A percentile compares a stretch with the other conserved stretches of the same genome.
Conservation (phyloP, 2,329 filamentous ascomycete genomes). For the Aspergillus pseudoviridinutans region DNA sequence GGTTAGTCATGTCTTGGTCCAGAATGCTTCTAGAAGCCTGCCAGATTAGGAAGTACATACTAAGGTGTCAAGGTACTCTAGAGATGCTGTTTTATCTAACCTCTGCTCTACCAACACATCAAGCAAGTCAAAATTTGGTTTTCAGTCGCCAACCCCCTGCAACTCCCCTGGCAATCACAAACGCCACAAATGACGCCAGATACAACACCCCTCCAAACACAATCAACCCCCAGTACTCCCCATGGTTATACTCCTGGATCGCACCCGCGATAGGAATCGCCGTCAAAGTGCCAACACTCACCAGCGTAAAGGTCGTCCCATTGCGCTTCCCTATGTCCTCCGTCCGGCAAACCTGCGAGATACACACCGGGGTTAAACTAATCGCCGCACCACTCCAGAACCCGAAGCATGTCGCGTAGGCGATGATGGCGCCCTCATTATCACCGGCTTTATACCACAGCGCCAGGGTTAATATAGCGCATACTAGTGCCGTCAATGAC, state of each 20-base stretch:
- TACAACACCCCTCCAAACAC: constrained; percentile 23
- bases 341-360: constrained; percentile 26
- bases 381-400: constrained; percentile 26
- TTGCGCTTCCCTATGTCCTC: constrained; percentile 25
- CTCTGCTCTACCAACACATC: too few relatives aligned
- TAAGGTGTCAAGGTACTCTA: too few relatives aligned
- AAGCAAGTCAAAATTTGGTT: constrained; percentile 9
- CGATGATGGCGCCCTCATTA: constrained; percentile 18
- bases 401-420: constrained; percentile 17
- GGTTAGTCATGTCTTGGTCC: background rate
- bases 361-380: constrained; percentile 28
- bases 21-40: background rate
- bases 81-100: too few relatives aligned
- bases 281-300: constrained; percentile 18
- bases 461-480: constrained; percentile 15
- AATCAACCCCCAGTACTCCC: constrained; percentile 15
- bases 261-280: constrained; percentile 25
- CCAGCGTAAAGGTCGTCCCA: constrained; percentile 23
- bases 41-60: background rate
- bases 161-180: constrained; percentile 21
- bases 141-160: constrained; percentile 17
- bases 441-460: constrained; percentile 20
- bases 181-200: constrained; percentile 19
- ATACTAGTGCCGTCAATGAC: constrained; percentile 16
- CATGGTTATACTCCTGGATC: constrained; percentile 9